These are phyloP conservation scores for Termitomyces sp. DNA, from an alignment of 768 basidiomycete species.

Conservation along the genomic window DNA sequence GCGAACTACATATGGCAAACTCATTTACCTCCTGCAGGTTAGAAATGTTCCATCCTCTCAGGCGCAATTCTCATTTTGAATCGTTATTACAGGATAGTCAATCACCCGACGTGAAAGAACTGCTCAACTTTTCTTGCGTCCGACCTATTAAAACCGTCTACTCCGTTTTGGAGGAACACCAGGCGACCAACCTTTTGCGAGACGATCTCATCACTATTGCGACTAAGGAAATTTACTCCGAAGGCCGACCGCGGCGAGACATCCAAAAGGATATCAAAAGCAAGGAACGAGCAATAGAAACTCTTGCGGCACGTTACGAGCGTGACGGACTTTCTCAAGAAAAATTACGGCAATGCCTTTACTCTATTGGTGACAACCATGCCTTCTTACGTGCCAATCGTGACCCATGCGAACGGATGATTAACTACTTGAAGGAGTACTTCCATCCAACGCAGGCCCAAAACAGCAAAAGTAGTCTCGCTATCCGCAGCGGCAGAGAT, in stretches of 20 bases:
- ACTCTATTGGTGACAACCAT: conserved; percentile 89
- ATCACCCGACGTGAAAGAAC: conserved; percentile 75
- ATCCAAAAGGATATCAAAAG: conserved; percentile 80
- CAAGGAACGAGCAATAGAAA: conserved; percentile 85
- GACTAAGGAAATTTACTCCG: conserved; percentile 80
- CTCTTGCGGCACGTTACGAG: conserved; percentile 62
- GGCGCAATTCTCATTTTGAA: conserved; percentile 8
- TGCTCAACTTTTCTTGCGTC: conserved; percentile 78
- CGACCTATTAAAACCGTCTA: conserved; percentile 77
- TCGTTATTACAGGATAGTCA: conserved; percentile 69
- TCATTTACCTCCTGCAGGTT: conserved; percentile 82
- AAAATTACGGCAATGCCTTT: conserved; percentile 72
- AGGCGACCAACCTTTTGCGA: conserved; percentile 66
- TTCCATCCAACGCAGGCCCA: conserved; percentile 75
- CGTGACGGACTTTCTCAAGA: conserved; percentile 62
- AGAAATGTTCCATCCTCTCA: conserved; percentile 15
- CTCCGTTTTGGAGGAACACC: conserved; percentile 59
- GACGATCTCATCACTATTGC: conserved; percentile 76
- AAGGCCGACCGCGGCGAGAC: conserved; percentile 70
- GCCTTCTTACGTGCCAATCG: conserved; percentile 85
- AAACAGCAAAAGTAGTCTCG: conserved; percentile 63
- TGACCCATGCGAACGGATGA: conserved; percentile 87
- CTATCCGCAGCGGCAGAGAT: conserved; percentile 77
- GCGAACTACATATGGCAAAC: conserved; percentile 85
- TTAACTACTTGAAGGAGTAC: conserved; percentile 67